Evolutionary conservation across 805 yeast species (phyloP).

Genomic region (Starmerella floris): DNA sequence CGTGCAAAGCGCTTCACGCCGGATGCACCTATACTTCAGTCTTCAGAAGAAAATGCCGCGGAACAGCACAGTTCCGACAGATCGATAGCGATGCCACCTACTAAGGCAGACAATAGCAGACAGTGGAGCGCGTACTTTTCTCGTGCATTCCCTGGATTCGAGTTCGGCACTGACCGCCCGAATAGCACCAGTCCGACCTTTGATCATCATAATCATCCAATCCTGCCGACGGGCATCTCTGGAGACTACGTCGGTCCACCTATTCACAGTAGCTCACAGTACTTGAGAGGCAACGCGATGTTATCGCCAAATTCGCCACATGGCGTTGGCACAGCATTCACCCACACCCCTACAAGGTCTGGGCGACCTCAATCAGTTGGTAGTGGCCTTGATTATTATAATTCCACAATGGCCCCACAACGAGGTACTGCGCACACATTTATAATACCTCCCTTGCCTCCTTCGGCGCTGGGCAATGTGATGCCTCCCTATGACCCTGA

Average conservation of each 20-base stretch:
- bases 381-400: neutral
- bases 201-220: too few relatives aligned
- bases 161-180: neutral
- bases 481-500: neutral
- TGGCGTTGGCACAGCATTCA: neutral
- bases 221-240: neutral
- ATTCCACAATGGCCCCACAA: neutral
- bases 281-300: neutral
- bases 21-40: too few relatives aligned
- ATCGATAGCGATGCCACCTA: neutral
- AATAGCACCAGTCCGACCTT: neutral
- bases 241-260: neutral
- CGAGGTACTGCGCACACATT: neutral
- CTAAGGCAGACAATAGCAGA: neutral
- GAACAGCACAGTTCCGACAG: too few relatives aligned
- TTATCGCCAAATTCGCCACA: neutral
- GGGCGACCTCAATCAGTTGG: neutral
- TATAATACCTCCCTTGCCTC: neutral
- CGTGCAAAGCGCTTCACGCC: neutral
- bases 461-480: neutral
- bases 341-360: neutral
- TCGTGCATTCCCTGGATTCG: neutral
- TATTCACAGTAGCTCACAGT: neutral
- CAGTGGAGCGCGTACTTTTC: slow-evolving; percentile 1
- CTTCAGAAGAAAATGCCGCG: too few relatives aligned